A percentile compares a stretch with the other conserved stretches of the same genome.
Evolutionary conservation across 106 monocot genomes (phyloP).

Genomic region (Iris macrosiphon): DNA sequence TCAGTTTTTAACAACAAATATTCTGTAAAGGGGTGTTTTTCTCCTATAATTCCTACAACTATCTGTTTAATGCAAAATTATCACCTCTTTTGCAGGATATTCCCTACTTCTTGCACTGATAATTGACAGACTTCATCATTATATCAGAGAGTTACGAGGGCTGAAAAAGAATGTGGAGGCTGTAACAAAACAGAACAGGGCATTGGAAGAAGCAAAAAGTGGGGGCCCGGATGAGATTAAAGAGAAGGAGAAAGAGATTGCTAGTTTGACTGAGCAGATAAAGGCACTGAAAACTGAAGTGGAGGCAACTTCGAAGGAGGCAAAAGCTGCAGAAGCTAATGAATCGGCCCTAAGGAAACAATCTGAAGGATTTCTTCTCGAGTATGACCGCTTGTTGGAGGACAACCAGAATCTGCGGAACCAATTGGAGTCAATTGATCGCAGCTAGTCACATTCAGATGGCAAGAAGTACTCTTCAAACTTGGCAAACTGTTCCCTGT

Average conservation of each 20-base stretch:
- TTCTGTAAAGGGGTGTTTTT: too few relatives aligned
- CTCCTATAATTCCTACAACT: background rate
- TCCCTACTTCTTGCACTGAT: slow-evolving; percentile 62
- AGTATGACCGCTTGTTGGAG: slow-evolving; percentile 68
- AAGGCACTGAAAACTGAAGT: slow-evolving; percentile 25
- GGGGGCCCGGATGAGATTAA: slow-evolving; percentile 35
- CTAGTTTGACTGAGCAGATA: slow-evolving; percentile 35
- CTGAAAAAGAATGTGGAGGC: slow-evolving; percentile 61
- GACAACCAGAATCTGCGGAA: slow-evolving; percentile 61
- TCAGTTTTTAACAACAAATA: too few relatives aligned
- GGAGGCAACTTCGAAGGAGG: slow-evolving; percentile 27
- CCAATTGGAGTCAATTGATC: slow-evolving; percentile 74
- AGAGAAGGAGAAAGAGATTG: slow-evolving; percentile 35
- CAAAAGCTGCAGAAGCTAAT: slow-evolving; percentile 49
- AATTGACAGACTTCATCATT: slow-evolving; percentile 87
- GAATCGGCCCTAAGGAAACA: slow-evolving; percentile 54
- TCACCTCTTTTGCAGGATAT: slow-evolving; percentile 45
- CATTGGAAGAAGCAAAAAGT: slow-evolving; percentile 56
- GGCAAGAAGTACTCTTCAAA: slow-evolving; percentile 46
- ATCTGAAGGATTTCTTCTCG: slow-evolving; percentile 58
- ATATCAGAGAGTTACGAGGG: slow-evolving; percentile 57
- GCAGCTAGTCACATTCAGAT: slow-evolving; percentile 44
- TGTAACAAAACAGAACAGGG: slow-evolving; percentile 51
- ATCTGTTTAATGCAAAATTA: background rate
- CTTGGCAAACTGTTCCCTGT: background rate